These are phyloP conservation scores for Setaria viridis DNA, from an alignment of 202 grass and related monocot genomes.

Conservation along the genomic window DNA sequence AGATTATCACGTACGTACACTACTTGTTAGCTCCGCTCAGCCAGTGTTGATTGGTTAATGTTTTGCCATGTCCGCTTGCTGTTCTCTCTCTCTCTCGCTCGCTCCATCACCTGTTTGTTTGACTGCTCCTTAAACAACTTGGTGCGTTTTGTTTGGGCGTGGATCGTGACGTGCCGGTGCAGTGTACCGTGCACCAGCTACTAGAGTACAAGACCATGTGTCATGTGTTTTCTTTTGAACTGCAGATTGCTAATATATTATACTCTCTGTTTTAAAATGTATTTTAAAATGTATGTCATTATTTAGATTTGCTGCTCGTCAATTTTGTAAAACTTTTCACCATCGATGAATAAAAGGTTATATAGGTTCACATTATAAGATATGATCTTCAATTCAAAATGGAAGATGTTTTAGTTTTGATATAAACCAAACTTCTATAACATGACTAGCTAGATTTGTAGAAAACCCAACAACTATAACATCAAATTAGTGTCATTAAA, in stretches of 20 bases:
- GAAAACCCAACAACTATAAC: too few relatives aligned
- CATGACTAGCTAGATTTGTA: too few relatives aligned
- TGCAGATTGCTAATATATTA: not conserved
- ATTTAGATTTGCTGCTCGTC: too few relatives aligned
- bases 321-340: too few relatives aligned
- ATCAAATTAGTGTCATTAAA: too few relatives aligned
- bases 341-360: too few relatives aligned
- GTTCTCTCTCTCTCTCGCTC: not conserved
- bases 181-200: not conserved
- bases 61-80: not conserved
- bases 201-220: not conserved
- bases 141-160: not conserved
- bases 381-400: too few relatives aligned
- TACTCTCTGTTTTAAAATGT: not conserved
- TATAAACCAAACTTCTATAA: too few relatives aligned
- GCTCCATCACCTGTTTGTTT: not conserved
- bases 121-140: slow-evolving; percentile 22
- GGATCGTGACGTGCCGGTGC: not conserved
- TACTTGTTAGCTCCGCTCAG: not conserved
- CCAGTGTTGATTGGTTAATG: slow-evolving; percentile 26
- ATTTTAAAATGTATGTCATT: not conserved
- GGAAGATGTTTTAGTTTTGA: too few relatives aligned
- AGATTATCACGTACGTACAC: too few relatives aligned
- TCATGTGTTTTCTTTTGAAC: not conserved
- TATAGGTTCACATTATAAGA: too few relatives aligned